These are phyloP conservation scores for Trichosanthes cucumerina DNA, from an alignment of 306 rosid species.

Conservation along the genomic window DNA sequence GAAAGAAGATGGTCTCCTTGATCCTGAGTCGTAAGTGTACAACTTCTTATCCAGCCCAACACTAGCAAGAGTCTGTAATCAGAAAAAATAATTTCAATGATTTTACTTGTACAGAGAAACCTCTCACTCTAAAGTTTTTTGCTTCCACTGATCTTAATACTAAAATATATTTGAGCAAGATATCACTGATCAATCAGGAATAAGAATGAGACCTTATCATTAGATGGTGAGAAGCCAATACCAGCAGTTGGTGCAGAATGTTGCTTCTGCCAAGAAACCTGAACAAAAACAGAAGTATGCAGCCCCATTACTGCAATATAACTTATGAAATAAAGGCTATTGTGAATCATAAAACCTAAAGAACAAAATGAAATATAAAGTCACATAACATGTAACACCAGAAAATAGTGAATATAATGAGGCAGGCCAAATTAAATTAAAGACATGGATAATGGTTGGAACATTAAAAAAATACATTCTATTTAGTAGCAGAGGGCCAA, in stretches of 20 bases:
- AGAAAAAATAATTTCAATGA: slow-evolving; percentile 18
- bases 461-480: not conserved
- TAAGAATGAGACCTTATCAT: slow-evolving; percentile 68
- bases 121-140: slow-evolving; percentile 9
- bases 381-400: not conserved
- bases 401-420: not conserved
- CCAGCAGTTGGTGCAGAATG: slow-evolving; percentile 99
- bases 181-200: not conserved
- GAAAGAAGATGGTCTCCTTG: slow-evolving; percentile 72
- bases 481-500: not conserved
- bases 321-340: not conserved
- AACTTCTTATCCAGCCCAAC: slow-evolving; percentile 92
- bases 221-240: slow-evolving; percentile 91
- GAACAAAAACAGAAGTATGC: slow-evolving; percentile 8
- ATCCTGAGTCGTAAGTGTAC: slow-evolving; percentile 82
- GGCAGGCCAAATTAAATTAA: not conserved
- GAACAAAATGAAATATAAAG: not conserved
- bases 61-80: slow-evolving; percentile 75
- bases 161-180: not conserved
- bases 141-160: slow-evolving; percentile 9
- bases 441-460: not conserved
- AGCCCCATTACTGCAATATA: slow-evolving; percentile 3
- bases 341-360: not conserved
- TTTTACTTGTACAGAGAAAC: not conserved
- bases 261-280: slow-evolving; percentile 95